Evolutionary conservation across 2,329 filamentous ascomycete species (phyloP).

Genomic region (Penicillium thymicola): DNA sequence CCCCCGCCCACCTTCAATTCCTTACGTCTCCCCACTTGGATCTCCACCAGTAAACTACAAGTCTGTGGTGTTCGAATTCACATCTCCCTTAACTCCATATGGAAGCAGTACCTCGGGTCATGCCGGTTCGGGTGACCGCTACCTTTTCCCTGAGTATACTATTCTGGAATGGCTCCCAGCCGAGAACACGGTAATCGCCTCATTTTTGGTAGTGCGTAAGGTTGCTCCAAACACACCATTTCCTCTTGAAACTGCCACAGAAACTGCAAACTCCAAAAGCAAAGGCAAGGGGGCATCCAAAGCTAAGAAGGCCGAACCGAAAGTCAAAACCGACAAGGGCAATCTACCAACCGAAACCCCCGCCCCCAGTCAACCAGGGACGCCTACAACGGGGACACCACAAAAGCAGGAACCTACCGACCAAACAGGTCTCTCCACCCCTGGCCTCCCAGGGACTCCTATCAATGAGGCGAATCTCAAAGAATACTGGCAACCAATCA

Average conservation of each 20-base stretch:
- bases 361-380: conserved; percentile 7
- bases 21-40: conserved; percentile 32
- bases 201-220: conserved; percentile 46
- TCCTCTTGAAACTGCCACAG: conserved; percentile 34
- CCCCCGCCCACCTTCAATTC: conserved; percentile 11
- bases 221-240: conserved; percentile 40
- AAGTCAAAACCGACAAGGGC: conserved; percentile 22
- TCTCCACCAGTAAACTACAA: conserved; percentile 43
- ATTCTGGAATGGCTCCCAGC: conserved; percentile 49
- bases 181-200: conserved; percentile 46
- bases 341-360: conserved; percentile 12
- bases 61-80: conserved; percentile 49
- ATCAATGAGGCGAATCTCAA: conserved; percentile 30
- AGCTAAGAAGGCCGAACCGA: conserved; percentile 39
- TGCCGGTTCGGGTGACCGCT: conserved; percentile 46
- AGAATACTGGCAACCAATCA: conserved; percentile 53
- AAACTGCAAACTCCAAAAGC: conserved; percentile 28
- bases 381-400: conserved; percentile 17
- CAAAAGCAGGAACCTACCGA: conserved; percentile 14
- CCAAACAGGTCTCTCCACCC: background rate
- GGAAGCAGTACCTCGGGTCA: conserved; percentile 41
- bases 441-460: conserved; percentile 10
- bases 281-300: conserved; percentile 34
- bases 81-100: conserved; percentile 41
- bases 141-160: conserved; percentile 48